These are phyloP conservation scores for Aplosporella prunicola DNA, from an alignment of 2,329 filamentous ascomycete genomes.

Conservation along the genomic window DNA sequence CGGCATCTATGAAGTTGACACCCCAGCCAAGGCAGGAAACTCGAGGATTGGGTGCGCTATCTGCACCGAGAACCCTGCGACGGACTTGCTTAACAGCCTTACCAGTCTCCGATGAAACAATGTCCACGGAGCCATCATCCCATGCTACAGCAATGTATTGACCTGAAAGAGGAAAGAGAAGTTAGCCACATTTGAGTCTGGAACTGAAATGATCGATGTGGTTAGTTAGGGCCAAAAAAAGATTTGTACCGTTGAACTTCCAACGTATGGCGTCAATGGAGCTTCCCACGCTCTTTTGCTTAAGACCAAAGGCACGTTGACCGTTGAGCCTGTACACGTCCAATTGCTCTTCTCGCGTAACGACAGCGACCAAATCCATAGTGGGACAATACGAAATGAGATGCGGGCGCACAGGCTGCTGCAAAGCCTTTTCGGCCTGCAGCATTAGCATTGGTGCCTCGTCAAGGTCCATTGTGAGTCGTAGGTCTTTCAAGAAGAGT, in stretches of 20 bases:
- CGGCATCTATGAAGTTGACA: constrained; percentile 44
- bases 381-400: constrained; percentile 70
- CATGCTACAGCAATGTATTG: constrained; percentile 75
- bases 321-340: constrained; percentile 70
- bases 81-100: constrained; percentile 50
- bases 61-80: neutral
- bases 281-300: constrained; percentile 27
- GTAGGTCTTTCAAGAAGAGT: constrained; percentile 6
- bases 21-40: constrained; percentile 46
- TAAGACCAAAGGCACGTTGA: constrained; percentile 54
- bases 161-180: constrained; percentile 35
- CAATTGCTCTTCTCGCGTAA: constrained; percentile 57
- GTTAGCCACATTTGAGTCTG: constrained; percentile 4
- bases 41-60: constrained; percentile 14
- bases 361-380: constrained; percentile 73
- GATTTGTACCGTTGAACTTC: constrained; percentile 34
- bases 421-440: constrained; percentile 33
- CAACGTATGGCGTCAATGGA: constrained; percentile 33
- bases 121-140: constrained; percentile 67
- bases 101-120: constrained; percentile 70
- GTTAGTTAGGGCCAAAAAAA: neutral
- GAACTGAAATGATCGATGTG: neutral
- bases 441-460: constrained; percentile 21
- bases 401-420: constrained; percentile 42
- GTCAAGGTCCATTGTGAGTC: constrained; percentile 14